These are phyloP conservation scores for Neltuma alba DNA, from an alignment of 306 rosid genomes.

Conservation along the genomic window DNA sequence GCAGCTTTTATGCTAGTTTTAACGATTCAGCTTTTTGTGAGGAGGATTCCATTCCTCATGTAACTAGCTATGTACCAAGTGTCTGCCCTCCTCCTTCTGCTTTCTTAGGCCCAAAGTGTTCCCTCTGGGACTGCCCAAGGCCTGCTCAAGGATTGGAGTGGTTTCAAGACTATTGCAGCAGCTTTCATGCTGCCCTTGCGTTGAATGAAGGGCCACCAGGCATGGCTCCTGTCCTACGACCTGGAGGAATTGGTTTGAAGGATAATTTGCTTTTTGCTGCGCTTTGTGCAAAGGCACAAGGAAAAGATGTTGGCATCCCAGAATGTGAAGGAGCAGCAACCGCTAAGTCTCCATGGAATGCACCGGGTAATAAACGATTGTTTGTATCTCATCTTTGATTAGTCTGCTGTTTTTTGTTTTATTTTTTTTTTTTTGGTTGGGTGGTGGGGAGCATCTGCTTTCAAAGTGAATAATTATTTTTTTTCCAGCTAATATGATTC, in stretches of 20 bases:
- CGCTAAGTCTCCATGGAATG: slow-evolving; percentile 84
- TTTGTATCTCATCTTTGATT: slow-evolving; percentile 14
- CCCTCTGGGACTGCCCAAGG: slow-evolving; percentile 93
- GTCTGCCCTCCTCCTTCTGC: slow-evolving; percentile 83
- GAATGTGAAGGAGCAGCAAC: slow-evolving; percentile 97
- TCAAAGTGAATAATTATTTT: not conserved
- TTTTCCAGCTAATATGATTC: not conserved
- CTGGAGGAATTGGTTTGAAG: slow-evolving; percentile 86
- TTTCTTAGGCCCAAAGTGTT: slow-evolving; percentile 84
- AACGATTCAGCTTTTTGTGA: slow-evolving; percentile 42
- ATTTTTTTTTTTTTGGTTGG: not conserved
- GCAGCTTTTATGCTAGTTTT: slow-evolving; percentile 48
- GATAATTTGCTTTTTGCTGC: slow-evolving; percentile 79
- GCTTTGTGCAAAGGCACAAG: slow-evolving; percentile 73
- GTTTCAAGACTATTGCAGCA: slow-evolving; percentile 80
- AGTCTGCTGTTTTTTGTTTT: no score
- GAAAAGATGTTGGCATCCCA: slow-evolving; percentile 87
- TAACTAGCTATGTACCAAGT: slow-evolving; percentile 69
- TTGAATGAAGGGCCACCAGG: slow-evolving; percentile 90
- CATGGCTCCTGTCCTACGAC: slow-evolving; percentile 81
- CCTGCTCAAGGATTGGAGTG: slow-evolving; percentile 81
- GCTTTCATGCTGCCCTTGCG: slow-evolving; percentile 76
- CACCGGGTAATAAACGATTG: slow-evolving; percentile 55
- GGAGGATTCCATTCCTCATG: slow-evolving; percentile 53
- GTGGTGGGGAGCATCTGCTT: not conserved